Evolutionary conservation across 2,329 filamentous ascomycete genomes (phyloP).

Genomic region (Pseudogymnoascus sp.): DNA sequence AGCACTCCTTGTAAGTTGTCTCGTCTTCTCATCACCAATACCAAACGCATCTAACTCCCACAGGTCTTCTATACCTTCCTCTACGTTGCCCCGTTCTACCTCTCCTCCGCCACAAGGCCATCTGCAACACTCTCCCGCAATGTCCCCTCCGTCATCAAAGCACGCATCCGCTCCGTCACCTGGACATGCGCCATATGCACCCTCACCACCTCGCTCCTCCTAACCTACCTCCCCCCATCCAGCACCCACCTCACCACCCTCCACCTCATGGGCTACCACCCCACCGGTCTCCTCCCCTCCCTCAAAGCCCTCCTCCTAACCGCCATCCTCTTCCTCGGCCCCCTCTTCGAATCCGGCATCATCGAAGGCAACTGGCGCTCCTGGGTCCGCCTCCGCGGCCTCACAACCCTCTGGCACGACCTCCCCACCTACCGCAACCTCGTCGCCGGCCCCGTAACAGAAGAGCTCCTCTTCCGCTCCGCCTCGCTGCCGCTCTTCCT

Average conservation of each 20-base stretch:
- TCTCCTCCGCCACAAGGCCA: conserved; percentile 69
- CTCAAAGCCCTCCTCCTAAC: conserved; percentile 60
- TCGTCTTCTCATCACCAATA: neutral
- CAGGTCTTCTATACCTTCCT: conserved; percentile 74
- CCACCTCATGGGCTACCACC: conserved; percentile 74
- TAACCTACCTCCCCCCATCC: conserved; percentile 54
- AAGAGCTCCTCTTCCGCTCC: conserved; percentile 89
- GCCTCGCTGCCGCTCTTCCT: conserved; percentile 77
- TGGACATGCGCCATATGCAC: conserved; percentile 65
- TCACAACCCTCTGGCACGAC: conserved; percentile 55
- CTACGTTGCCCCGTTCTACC: conserved; percentile 88
- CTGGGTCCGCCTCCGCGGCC: conserved; percentile 49
- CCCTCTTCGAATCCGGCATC: conserved; percentile 70
- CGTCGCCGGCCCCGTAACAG: conserved; percentile 78
- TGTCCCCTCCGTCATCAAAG: conserved; percentile 80
- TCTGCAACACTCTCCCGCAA: conserved; percentile 74
- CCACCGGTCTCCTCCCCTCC: conserved; percentile 57
- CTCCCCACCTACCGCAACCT: conserved; percentile 84
- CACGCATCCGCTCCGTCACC: conserved; percentile 72
- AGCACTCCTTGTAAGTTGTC: conserved; percentile 8
- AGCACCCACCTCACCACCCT: conserved; percentile 47
- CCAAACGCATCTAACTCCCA: neutral
- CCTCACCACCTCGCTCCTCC: conserved; percentile 55
- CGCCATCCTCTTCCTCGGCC: conserved; percentile 70
- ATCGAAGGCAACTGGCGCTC: conserved; percentile 62